These are phyloP conservation scores for Gracilaria caudata DNA, from an alignment of 23 red algal genomes.

Conservation along the genomic window DNA sequence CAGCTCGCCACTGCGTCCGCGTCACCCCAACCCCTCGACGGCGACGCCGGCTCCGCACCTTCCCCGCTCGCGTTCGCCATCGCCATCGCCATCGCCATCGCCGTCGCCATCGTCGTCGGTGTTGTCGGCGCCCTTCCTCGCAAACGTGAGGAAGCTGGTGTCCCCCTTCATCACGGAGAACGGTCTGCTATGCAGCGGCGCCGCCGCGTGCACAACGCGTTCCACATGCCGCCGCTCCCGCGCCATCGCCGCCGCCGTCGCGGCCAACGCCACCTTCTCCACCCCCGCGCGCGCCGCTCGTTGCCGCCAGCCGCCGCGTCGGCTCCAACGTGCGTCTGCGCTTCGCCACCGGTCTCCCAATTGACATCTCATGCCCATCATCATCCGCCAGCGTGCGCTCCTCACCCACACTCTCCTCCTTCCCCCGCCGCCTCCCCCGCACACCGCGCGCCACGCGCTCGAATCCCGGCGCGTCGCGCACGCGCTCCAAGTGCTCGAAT, in stretches of 20 bases:
- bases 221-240: conserved; percentile 19
- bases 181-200: conserved; percentile 23
- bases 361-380: background rate
- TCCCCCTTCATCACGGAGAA: conserved; percentile 71
- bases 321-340: background rate
- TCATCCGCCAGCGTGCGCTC: too few species aligned
- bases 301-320: conserved; percentile 2
- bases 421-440: background rate
- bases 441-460: background rate
- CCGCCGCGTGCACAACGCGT: conserved; percentile 29
- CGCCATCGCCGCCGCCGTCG: background rate
- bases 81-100: conserved; percentile 8
- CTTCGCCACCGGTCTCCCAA: background rate
- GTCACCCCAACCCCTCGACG: background rate
- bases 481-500: conserved; percentile 42
- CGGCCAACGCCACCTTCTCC: conserved; percentile 40
- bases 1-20: conserved; percentile 22
- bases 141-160: conserved; percentile 90
- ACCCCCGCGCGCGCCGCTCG: conserved; percentile 22
- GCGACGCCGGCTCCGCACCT: background rate
- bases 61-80: background rate
- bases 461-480: background rate
- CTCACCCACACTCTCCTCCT: too few species aligned
- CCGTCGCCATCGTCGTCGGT: background rate
- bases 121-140: background rate